Percentiles rank a stretch among this genome's conserved stretches.
Conservation (phyloP, 106 monocot species). For the Amphibolis antarctica region DNA sequence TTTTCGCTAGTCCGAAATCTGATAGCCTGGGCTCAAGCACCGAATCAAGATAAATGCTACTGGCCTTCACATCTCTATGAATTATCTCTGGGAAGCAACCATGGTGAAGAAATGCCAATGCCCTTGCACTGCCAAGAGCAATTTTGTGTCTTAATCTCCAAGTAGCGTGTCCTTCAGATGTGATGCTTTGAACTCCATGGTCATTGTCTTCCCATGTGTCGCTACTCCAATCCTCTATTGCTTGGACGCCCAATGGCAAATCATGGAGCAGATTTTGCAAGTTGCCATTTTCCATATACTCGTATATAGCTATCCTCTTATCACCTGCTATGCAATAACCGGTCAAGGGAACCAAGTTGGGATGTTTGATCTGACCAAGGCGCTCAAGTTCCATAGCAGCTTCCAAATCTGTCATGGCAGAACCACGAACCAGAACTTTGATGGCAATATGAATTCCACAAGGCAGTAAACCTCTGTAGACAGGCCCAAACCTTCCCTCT, state of each 20-base stretch:
- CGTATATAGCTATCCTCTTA: conserved; percentile 74
- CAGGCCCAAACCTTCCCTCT: conserved; percentile 64
- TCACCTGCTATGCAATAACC: conserved; percentile 84
- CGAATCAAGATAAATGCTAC: conserved; percentile 73
- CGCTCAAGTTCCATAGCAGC: conserved; percentile 56
- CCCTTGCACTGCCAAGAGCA: conserved; percentile 69
- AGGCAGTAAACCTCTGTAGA: conserved; percentile 64
- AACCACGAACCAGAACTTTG: conserved; percentile 54
- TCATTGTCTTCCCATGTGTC: conserved; percentile 25
- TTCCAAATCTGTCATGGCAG: conserved; percentile 41
- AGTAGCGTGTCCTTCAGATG: conserved; percentile 37
- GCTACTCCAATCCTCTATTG: conserved; percentile 40
- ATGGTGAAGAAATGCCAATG: conserved; percentile 73
- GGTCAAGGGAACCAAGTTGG: conserved; percentile 61
- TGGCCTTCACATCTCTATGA: conserved; percentile 66
- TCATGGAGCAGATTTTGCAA: conserved; percentile 73
- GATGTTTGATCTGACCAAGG: conserved; percentile 66
- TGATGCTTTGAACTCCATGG: conserved; percentile 15
- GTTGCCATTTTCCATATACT: conserved; percentile 95
- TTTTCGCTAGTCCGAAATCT: conserved; percentile 58
- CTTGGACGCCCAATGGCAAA: conserved; percentile 39
- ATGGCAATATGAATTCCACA: conserved; percentile 57
- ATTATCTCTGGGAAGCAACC: conserved; percentile 77
- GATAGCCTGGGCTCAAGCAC: conserved; percentile 62
- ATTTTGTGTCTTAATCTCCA: conserved; percentile 80